phyloP scores from a whole-genome alignment of 305 asterid genomes.

The Ilex paraguariensis region DNA sequence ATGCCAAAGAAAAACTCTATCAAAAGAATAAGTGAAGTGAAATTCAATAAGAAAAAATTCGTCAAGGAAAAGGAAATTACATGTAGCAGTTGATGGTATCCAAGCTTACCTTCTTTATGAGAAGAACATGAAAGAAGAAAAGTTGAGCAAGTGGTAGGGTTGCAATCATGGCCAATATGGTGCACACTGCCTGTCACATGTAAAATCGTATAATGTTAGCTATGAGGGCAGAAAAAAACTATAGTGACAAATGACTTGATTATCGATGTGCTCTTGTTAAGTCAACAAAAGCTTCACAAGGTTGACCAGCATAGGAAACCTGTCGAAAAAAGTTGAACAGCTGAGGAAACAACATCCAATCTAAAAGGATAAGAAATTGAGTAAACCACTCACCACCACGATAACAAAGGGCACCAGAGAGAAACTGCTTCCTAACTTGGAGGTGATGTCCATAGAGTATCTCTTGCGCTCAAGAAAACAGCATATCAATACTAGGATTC shows the following conservation, averaged over 20 bases:
- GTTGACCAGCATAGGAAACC: not conserved
- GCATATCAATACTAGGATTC: constrained; percentile 74
- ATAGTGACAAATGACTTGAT: not conserved
- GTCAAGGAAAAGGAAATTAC: too few relatives aligned
- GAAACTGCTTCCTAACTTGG: constrained; percentile 97
- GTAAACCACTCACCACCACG: constrained; percentile 69
- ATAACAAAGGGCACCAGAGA: constrained; percentile 79
- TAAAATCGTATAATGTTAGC: not conserved
- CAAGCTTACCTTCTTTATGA: constrained; percentile 73
- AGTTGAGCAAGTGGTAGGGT: constrained; percentile 93
- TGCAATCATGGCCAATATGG: constrained; percentile 96
- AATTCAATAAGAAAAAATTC: too few relatives aligned
- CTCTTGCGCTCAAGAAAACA: constrained; percentile 82
- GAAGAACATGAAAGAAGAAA: constrained; percentile 98
- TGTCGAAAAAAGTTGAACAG: not conserved
- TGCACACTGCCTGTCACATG: constrained; percentile 70
- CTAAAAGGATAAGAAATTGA: not conserved
- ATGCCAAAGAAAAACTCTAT: too few relatives aligned
- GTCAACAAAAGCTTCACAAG: too few relatives aligned
- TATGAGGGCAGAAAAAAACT: not conserved
- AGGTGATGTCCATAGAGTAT: constrained; percentile 59
- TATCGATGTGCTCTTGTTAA: too few relatives aligned
- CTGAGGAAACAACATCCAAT: too few relatives aligned
- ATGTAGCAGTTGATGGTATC: not conserved
- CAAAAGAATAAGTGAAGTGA: too few relatives aligned